These are phyloP conservation scores for Podila clonocystis DNA, from an alignment of 192 early-diverging fungal genomes.

Conservation along the genomic window DNA sequence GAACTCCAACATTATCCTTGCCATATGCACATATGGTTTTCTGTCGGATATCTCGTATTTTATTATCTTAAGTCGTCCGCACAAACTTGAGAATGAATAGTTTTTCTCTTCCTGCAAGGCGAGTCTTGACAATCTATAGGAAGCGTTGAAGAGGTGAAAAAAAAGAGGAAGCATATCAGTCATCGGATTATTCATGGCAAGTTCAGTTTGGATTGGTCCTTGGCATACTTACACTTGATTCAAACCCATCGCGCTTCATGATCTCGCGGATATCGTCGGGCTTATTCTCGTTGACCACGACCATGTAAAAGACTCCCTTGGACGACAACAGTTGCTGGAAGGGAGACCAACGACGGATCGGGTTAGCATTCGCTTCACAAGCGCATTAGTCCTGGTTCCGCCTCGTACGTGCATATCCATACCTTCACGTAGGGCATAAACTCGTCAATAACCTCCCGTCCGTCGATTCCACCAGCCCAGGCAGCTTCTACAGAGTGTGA, in stretches of 20 bases:
- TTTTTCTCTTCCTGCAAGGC: constrained; percentile 66
- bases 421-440: constrained; percentile 79
- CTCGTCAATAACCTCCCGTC: constrained; percentile 86
- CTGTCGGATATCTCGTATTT: neutral
- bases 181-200: no score
- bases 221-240: constrained; percentile 32
- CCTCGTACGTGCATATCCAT: no score
- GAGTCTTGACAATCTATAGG: constrained; percentile 53
- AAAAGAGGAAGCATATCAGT: neutral
- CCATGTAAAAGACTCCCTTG: constrained; percentile 84
- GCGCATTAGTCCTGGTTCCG: neutral
- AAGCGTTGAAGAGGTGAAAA: neutral
- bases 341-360: neutral
- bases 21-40: neutral
- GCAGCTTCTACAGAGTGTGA: constrained; percentile 76
- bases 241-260: constrained; percentile 63
- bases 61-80: constrained; percentile 6
- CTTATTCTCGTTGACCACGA: constrained; percentile 87
- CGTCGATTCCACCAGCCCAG: constrained; percentile 95
- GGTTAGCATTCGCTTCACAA: neutral
- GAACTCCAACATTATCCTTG: neutral
- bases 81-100: constrained; percentile 64
- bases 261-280: constrained; percentile 79
- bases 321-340: constrained; percentile 69
- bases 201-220: neutral